Evolutionary conservation across 2,329 filamentous ascomycete genomes (phyloP).

Genomic region (Alternaria novae-zelandiae): DNA sequence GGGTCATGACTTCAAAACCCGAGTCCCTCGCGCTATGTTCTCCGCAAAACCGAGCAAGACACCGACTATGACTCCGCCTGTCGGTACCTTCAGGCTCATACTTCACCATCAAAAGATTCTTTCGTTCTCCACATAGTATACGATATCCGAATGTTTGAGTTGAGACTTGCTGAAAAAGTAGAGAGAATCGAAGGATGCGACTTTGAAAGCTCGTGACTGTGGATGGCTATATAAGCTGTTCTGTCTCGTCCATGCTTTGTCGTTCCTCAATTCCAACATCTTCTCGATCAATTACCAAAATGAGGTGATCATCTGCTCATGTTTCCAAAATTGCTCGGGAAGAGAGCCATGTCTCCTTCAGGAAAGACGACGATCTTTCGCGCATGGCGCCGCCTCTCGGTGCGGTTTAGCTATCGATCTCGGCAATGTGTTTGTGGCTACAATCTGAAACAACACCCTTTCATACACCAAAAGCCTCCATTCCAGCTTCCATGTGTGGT

Average conservation of each 20-base stretch:
- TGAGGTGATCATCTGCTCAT: too few species aligned
- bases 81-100: not conserved
- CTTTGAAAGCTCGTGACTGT: not conserved
- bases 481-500: not conserved
- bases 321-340: too few species aligned
- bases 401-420: not conserved
- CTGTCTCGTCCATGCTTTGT: too few species aligned
- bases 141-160: not conserved
- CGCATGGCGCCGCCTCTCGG: too few species aligned
- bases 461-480: too few species aligned
- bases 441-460: too few species aligned
- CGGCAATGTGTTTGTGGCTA: not conserved
- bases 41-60: not conserved
- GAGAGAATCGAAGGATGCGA: too few species aligned
- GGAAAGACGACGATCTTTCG: too few species aligned
- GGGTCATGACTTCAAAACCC: too few species aligned
- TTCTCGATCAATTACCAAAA: too few species aligned
- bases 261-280: too few species aligned
- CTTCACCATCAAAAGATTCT: not conserved
- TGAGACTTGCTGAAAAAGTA: not conserved
- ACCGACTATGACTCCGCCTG: accelerated
- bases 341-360: accelerated
- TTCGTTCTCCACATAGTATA: not conserved
- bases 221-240: not conserved
- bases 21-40: not conserved